These are phyloP conservation scores for Corallochytrium limacisporum DNA, from an alignment of 78 protist species.

Conservation along the genomic window DNA sequence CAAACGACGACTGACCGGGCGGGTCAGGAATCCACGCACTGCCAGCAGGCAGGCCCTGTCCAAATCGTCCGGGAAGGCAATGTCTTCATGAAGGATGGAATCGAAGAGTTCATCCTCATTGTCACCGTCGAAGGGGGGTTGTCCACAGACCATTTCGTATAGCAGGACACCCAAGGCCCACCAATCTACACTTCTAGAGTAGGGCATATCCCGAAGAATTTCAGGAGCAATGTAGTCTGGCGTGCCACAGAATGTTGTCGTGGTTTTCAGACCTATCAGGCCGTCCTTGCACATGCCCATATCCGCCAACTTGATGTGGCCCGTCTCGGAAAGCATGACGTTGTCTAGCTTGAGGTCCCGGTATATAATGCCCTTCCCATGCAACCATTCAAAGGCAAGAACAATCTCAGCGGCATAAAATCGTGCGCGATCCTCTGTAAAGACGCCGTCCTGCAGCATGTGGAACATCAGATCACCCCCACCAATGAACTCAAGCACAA, in stretches of 20 bases:
- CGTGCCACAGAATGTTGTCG: constrained; percentile 86
- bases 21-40: constrained; percentile 9
- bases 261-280: not conserved
- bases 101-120: constrained; percentile 38
- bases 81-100: constrained; percentile 9
- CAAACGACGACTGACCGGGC: constrained; percentile 13
- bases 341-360: constrained; percentile 23
- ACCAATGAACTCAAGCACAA: constrained; percentile 34
- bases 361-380: constrained; percentile 53
- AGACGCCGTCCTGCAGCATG: constrained; percentile 51
- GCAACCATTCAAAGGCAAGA: constrained; percentile 74
- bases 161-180: constrained; percentile 77
- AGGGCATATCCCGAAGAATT: constrained; percentile 26
- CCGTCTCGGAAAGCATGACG: not conserved
- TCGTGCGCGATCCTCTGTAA: constrained; percentile 49
- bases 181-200: constrained; percentile 74
- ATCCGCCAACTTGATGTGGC: constrained; percentile 12
- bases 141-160: constrained; percentile 69
- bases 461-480: constrained; percentile 81
- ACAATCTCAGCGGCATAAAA: constrained; percentile 76
- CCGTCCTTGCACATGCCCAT: constrained; percentile 22
- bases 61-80: not conserved
- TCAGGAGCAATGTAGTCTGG: constrained; percentile 88
- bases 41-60: not conserved
- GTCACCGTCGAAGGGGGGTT: constrained; percentile 37